These are phyloP conservation scores for Saccharomycopsis schoenii DNA, from an alignment of 805 yeast species.

Conservation along the genomic window DNA sequence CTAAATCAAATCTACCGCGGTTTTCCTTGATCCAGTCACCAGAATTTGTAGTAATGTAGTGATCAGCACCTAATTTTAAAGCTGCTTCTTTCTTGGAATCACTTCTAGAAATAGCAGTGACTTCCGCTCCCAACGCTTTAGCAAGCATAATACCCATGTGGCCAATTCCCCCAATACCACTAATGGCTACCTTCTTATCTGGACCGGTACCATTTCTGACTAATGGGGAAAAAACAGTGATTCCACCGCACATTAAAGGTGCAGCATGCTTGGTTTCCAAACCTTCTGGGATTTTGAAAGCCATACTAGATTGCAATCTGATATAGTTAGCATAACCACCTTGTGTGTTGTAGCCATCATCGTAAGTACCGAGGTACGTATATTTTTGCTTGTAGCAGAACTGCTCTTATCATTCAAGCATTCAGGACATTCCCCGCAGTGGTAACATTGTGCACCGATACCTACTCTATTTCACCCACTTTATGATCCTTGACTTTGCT, in stretches of 20 bases:
- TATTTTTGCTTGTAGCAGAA: constrained; percentile 39
- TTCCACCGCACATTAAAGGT: constrained; percentile 46
- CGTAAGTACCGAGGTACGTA: constrained; percentile 44
- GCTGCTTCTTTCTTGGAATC: constrained; percentile 41
- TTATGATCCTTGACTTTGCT: constrained; percentile 36
- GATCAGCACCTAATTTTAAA: constrained; percentile 40
- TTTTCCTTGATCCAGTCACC: constrained; percentile 28
- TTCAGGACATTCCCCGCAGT: constrained; percentile 55
- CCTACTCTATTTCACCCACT: constrained; percentile 74
- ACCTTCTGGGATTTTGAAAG: constrained; percentile 37
- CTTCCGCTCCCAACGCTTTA: constrained; percentile 48
- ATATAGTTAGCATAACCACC: constrained; percentile 43
- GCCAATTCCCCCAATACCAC: constrained; percentile 50
- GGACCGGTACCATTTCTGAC: constrained; percentile 33
- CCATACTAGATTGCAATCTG: constrained; percentile 33
- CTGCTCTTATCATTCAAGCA: constrained; percentile 46
- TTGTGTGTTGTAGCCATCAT: constrained; percentile 37
- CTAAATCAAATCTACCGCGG: constrained; percentile 33
- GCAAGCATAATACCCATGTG: constrained; percentile 47
- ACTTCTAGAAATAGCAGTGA: constrained; percentile 44
- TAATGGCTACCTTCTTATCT: constrained; percentile 41
- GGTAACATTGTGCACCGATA: constrained; percentile 57
- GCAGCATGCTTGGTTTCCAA: constrained; percentile 35
- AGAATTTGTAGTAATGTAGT: constrained; percentile 40
- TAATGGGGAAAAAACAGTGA: constrained; percentile 44